Evolutionary conservation across 306 rosid species (phyloP).

Genomic region (Rubus idaeus): DNA sequence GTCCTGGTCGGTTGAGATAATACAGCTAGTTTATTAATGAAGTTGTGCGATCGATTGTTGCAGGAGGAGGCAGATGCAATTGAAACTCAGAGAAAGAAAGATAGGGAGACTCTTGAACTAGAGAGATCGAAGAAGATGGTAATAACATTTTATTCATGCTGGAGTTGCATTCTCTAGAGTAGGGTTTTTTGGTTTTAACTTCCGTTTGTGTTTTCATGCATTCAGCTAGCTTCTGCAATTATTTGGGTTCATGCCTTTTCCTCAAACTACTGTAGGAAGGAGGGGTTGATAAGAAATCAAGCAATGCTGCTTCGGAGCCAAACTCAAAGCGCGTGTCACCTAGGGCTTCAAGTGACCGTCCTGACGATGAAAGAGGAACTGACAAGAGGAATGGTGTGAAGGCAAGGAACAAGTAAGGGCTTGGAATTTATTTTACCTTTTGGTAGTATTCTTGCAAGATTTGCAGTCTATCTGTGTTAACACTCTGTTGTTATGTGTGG

Average conservation of each 20-base stretch:
- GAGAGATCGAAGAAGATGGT: conserved; percentile 83
- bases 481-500: neutral
- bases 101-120: conserved; percentile 65
- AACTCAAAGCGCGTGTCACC: conserved; percentile 36
- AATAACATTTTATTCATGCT: conserved; percentile 62
- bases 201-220: conserved; percentile 74
- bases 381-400: conserved; percentile 72
- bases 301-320: conserved; percentile 52
- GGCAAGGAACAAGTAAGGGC: conserved; percentile 59
- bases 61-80: conserved; percentile 85
- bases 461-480: conserved; percentile 5
- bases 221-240: conserved; percentile 99
- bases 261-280: conserved; percentile 99
- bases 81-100: conserved; percentile 84
- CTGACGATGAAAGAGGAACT: conserved; percentile 52
- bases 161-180: conserved; percentile 54
- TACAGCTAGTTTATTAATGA: conserved; percentile 19
- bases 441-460: neutral
- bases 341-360: conserved; percentile 46
- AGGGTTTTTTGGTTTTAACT: conserved; percentile 78
- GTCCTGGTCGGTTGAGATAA: conserved; percentile 11
- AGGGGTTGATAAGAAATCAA: conserved; percentile 62
- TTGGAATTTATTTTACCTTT: conserved; percentile 12
- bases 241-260: conserved; percentile 99
- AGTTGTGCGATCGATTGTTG: conserved; percentile 28